Base-by-base conservation (phyloP, 2,329 filamentous ascomycete genomes). In the Pseudogymnoascus sp. region DNA sequence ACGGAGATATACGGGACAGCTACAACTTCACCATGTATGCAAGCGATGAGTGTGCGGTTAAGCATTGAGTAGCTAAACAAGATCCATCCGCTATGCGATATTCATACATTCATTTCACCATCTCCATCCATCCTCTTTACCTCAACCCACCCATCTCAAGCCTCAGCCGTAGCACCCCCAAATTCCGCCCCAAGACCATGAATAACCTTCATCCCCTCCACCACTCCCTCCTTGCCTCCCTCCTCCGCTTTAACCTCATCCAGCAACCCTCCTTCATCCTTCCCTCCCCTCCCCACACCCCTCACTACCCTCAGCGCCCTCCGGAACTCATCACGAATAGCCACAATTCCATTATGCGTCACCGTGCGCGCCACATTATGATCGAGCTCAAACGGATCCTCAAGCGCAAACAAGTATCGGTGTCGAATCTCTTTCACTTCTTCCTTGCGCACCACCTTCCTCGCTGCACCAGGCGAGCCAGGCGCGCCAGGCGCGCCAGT, bases 301-400 rank as follows among this genome's bases (percentile, higher is more conserved):
- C 77, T 79, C 66, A 92, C 84, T 64, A 95, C 88, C 37, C 83
- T 79, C 84, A 89, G 90, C 2, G 90, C 91, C 18, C 91, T 83
- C 16, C 90, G 82, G 70, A 96, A 94, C 75, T 96, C 91, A 69
- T 94, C 88, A 42, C 90, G 81, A 65, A 96, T 94, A 0, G 87
- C 83, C 1, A 90, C 87, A 66, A 96, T 90, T 1, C 91, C 91
- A 65, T 86, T 84, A 70, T 93, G 89, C 5, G 88, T 92, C 0
- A 96, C 91, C 0, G 91, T 96, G 60, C 91, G 81, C 2, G 90
- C 92, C 35, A 96, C 89, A 69, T 96, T 97, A 75, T 96, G 91
- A 42, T 91, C 87, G 1, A 86, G 76, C 76, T 96, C 91, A 70
- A 96, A 96, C 0, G 92, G 92, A 73, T 96, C 92, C 72, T 96